Base-by-base conservation (phyloP, 169 alveolate species). In the Cardiosporidium cionae region DNA sequence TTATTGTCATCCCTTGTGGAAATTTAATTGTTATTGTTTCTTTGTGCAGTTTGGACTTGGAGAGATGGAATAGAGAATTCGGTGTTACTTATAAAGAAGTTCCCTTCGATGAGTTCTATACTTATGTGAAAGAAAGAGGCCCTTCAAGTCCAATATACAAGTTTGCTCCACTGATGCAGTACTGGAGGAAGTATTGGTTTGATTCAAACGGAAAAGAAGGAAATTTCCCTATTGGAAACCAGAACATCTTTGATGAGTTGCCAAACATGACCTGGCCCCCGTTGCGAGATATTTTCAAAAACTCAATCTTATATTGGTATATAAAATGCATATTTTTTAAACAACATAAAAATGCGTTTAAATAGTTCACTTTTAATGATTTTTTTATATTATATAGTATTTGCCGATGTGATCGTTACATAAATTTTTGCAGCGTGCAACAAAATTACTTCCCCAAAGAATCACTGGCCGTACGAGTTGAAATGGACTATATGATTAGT, bases 181-280 rank as follows among this genome's bases (percentile, higher is more conserved):
- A 79, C 58, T 80, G 86, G 86, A 27, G 83, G 16, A 65, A 65
- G 25, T 80, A 79, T 70, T 80, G 86, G 86, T 80, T 80, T 35
- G 85, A 79, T 36, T 58, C 44, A 29, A 32, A 7, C 4, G 84
- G 68, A 32, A 36, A 83, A 58, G 52, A 66, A 7, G 70, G 32
- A 25, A 83, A 68, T 3, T 80, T 79, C 62, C 86, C 86, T 9
- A 78, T 80, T 7, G 62, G 82, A 32, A 72, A 76, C 34, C 76
- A 81, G 2, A 79, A 80, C 66, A 68, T 80, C 1, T 66, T 32
- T 32, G 86, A 80, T 44, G 86, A 80, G 31, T 52, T 80, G 22
- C 86, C 86, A 2, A 78, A 80, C 62, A 53, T 64, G 32, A 25
- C 31, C 16, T 80, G 86, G 86, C 86, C 86, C 16, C 53, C 74